Base-by-base conservation (phyloP, 2,329 filamentous ascomycete species). In the Colletotrichum trifolii region DNA sequence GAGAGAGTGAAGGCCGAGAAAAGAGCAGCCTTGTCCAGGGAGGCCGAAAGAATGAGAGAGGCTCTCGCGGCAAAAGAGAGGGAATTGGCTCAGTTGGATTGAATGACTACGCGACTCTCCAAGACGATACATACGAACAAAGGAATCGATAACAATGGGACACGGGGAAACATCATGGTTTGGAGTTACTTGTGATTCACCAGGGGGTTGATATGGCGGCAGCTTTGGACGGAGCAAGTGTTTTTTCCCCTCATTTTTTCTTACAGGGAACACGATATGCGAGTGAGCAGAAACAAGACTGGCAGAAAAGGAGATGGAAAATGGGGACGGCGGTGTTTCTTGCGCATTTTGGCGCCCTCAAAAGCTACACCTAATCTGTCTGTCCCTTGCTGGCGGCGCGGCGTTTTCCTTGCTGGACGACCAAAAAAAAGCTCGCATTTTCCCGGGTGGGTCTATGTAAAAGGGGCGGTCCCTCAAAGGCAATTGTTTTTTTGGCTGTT, bases 11-110 rank as follows among this genome's bases (percentile, higher is more conserved):
- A 86, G 70, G 83, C 85, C 4, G 89, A 91, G 68, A 84, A 88
- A 60, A 84, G 90, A 53, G 86, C 86, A 8, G 85, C 88, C 52
- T 78, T 96, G 53, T 85, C 90, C 73, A 83, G 88, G 33, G 92
- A 96, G 75, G 89, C 91, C 0, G 91, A 94, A 72, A 83, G 83
- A 56, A 96, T 96, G 88, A 85, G 91, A 42, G 87, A 90, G 74
- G 82, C 91, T 75, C 81, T 94, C 36, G 84, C 88, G 9, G 89
- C 87, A 11, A 94, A 94, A 72, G 91, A 94, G 76, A 83, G 88
- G 50, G 91, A 94, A 72, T 79, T 94, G 61, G 89, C 89, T 5
- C 78, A 78, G 53, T 67, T 80, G 54, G 54, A 56, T 25, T 54
- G 13, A 49, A 60, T 45, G 60, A 66, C 33, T 66, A 15, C 49